Evolutionary conservation across 139 green algal species (phyloP), one percentile per base, ranked within the genome.

Genomic region (Chlorella sorokiniana): DNA sequence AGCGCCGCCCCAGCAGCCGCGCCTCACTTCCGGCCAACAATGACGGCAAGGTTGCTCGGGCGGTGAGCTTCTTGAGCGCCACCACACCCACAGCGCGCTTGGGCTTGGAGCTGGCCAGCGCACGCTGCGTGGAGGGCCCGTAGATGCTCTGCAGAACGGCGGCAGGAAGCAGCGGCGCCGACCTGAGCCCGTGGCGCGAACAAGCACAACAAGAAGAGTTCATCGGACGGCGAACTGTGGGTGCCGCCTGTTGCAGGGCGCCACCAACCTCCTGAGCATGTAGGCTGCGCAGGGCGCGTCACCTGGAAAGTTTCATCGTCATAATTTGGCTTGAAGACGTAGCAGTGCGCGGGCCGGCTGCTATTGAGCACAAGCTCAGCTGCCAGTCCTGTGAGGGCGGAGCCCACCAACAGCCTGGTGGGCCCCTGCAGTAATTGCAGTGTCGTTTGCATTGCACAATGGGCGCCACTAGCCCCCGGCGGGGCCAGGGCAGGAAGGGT

Each of bases 281-380:
- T n/a, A 11, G n/a, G 11, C 29, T 18, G 42, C n/a, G n/a, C 14
- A 48, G 8, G 11, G 1, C 0, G 4, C 18, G 5, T 23, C 72
- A 84, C 83, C 83, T 81, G n/a, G 67, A 84, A 84, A 20, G 78
- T 52, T 1, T 79, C 84, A 9, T 83, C 84, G 37, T 88, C 84
- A 38, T 86, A 86, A 0, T 74, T 33, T 6, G 37, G 40, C 52
- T 72, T 59, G 33, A 59, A 71, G 18, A 71, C 45, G 27, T 83
- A 82, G 68, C 79, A 86, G 29, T 31, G 45, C 11, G 84, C 79
- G 1, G 69, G 52, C 4, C 59, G 76, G 71, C 22, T 4, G 44
- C 31, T 42, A 22, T 7, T 44, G 10, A 69, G 40, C 40, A 74
- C 4, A 9, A 82, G 35, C 27, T 64, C 27, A 8, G 45, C 51